Base-by-base conservation (phyloP, 331 rosid genomes). In the Pyracantha coccinea region DNA sequence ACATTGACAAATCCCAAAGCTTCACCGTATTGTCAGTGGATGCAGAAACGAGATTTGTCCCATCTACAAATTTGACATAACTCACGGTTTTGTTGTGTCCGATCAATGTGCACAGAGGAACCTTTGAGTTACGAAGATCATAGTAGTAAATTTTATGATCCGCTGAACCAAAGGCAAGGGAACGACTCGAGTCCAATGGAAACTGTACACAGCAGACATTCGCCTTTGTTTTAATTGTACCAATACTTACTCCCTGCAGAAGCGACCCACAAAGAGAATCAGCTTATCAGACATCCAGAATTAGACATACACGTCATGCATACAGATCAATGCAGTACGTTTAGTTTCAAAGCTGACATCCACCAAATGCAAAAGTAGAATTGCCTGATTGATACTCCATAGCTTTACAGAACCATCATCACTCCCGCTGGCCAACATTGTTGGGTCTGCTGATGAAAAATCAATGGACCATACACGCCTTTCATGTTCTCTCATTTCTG, bases 361-460 rank as follows among this genome's bases (percentile, higher is more conserved):
- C 97, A 91, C 96, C 91, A 91, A 93, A 90, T 88, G 96, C 86
- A 89, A 91, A 83, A 95, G 80, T 92, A 91, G 85, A 94, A 90
- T 94, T 95, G 96, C 99, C 99, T 95, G 99, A 92, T 95, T 95
- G 92, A 95, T 95, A 88, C 97, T 95, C 99, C 99, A 95, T 84
- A 95, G 96, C 97, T 95, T 95, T 61, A 95, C 97, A 38, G 90
- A 89, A 75, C 96, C 85, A 65, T 95, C 99, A 21, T 95, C 97
- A 58, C 99, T 90, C 73, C 99, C 99, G 25, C 99, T 95, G 24
- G 97, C 97, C 76, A 95, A 80, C 88, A 95, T 79, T 74, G 99
- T 95, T 25, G 99, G 99, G 75, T 95, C 96, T 41, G 91, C 97
- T 41, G 97, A 86, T 53, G 99, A 92, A 77, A 83, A 92, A 84